phyloP scores from a whole-genome alignment of 2,329 filamentous ascomycete species.

The Fusarium liriodendri region DNA sequence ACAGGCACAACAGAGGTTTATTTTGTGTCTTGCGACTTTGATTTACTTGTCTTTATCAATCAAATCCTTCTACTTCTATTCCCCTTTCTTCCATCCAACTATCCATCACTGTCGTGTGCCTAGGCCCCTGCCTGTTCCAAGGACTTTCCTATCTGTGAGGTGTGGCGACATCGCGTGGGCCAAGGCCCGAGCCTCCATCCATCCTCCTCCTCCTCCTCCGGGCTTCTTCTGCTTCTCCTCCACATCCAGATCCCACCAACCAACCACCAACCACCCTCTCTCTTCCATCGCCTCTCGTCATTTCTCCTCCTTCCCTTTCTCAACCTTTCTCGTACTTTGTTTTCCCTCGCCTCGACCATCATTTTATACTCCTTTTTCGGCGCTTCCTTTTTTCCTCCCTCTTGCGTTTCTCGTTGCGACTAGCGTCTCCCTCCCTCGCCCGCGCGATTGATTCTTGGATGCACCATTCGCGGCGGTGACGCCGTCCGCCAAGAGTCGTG shows the following conservation, averaged over 20 bases:
- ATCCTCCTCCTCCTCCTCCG: neutral
- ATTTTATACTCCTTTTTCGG: slow-evolving; percentile 21
- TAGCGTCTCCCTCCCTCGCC: slow-evolving; percentile 15
- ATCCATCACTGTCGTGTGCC: neutral
- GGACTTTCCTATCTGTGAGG: slow-evolving; percentile 15
- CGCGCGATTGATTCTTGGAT: slow-evolving; percentile 43
- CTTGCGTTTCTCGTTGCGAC: neutral
- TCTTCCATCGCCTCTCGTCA: slow-evolving; percentile 20
- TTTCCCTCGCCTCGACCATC: slow-evolving; percentile 7
- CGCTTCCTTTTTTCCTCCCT: slow-evolving; percentile 1
- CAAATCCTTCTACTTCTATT: neutral
- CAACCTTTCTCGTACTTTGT: slow-evolving; percentile 2
- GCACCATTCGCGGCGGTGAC: slow-evolving; percentile 45
- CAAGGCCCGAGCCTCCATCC: slow-evolving; percentile 15
- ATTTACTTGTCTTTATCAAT: neutral
- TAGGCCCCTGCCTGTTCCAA: slow-evolving; percentile 1
- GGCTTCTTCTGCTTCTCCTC: slow-evolving; percentile 25
- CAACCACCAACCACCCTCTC: slow-evolving; percentile 27
- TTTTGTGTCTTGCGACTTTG: neutral
- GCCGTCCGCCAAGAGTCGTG: slow-evolving; percentile 41
- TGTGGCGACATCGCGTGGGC: slow-evolving; percentile 38
- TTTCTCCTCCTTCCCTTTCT: slow-evolving; percentile 23
- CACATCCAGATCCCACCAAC: slow-evolving; percentile 31
- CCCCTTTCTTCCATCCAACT: neutral
- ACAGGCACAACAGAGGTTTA: neutral